Conservation (phyloP, 495 filamentous ascomycete genomes). For the Daldinia grandis region DNA sequence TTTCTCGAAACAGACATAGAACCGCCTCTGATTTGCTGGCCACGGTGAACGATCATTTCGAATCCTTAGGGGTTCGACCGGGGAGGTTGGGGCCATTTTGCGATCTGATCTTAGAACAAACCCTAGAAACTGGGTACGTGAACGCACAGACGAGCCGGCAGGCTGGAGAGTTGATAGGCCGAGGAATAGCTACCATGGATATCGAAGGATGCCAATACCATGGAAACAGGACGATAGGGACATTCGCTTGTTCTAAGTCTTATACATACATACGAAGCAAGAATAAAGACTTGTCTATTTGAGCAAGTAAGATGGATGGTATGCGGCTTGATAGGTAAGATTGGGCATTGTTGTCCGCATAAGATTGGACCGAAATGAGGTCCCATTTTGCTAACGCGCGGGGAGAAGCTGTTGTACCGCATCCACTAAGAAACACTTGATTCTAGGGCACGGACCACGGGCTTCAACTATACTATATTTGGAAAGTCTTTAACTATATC, state of each 20-base stretch:
- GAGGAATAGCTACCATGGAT: slow-evolving; percentile 23
- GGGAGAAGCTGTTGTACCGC: slow-evolving; percentile 16
- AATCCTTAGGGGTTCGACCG: slow-evolving; percentile 35
- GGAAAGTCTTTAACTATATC: too few species aligned
- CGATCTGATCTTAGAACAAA: slow-evolving; percentile 39
- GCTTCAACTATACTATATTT: too few species aligned
- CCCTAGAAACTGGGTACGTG: slow-evolving; percentile 31
- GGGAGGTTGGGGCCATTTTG: slow-evolving; percentile 37
- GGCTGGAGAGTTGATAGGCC: slow-evolving; percentile 36
- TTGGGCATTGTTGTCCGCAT: slow-evolving; percentile 26
- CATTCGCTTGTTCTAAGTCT: neutral
- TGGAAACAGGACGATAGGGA: slow-evolving; percentile 1
- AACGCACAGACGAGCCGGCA: slow-evolving; percentile 31
- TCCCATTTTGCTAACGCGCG: slow-evolving; percentile 19
- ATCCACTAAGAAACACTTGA: too few species aligned
- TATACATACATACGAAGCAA: slow-evolving; percentile 7
- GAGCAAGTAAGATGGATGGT: slow-evolving; percentile 4
- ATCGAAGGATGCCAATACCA: slow-evolving; percentile 19
- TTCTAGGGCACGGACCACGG: too few species aligned
- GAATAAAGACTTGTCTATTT: slow-evolving; percentile 20
- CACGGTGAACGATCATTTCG: slow-evolving; percentile 39
- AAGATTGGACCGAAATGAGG: slow-evolving; percentile 31
- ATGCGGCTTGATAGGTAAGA: slow-evolving; percentile 28
- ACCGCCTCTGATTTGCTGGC: slow-evolving; percentile 34
- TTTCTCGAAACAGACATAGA: slow-evolving; percentile 38